Percentiles rank a stretch among this genome's conserved stretches.
Evolutionary conservation across 176 grass and related monocot genomes (phyloP).

Genomic region (Aegilops umbellulata): DNA sequence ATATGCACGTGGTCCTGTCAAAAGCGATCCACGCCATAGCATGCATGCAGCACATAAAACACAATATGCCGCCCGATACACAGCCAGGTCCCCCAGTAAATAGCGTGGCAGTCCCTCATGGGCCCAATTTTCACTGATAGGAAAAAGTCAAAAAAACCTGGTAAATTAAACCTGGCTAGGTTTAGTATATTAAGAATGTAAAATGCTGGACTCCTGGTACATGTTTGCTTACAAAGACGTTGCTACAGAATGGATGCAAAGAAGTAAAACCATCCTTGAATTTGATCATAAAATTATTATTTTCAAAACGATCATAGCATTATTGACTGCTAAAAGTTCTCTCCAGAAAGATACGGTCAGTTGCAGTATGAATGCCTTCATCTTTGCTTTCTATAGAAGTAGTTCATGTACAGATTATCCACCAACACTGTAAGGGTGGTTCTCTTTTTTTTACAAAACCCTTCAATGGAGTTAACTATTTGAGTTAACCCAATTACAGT

Average conservation of each 20-base stretch:
- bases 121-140: too few species aligned
- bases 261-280: background rate
- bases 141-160: too few species aligned
- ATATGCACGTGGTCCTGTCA: too few species aligned
- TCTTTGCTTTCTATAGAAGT: conserved; percentile 7
- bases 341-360: background rate
- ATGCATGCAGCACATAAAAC: too few species aligned
- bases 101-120: too few species aligned
- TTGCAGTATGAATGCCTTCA: background rate
- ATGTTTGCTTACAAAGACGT: background rate
- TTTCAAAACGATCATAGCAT: too few species aligned
- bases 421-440: background rate
- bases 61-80: too few species aligned
- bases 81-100: too few species aligned
- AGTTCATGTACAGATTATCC: conserved; percentile 19
- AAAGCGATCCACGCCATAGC: too few species aligned
- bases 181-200: background rate
- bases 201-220: background rate
- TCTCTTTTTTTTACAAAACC: conserved; percentile 29
- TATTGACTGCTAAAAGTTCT: background rate
- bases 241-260: background rate
- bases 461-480: background rate
- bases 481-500: conserved; percentile 19
- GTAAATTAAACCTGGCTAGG: too few species aligned
- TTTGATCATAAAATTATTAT: background rate